Evolutionary conservation across 495 filamentous ascomycete species (phyloP).

Genomic region (Poronia punctata): DNA sequence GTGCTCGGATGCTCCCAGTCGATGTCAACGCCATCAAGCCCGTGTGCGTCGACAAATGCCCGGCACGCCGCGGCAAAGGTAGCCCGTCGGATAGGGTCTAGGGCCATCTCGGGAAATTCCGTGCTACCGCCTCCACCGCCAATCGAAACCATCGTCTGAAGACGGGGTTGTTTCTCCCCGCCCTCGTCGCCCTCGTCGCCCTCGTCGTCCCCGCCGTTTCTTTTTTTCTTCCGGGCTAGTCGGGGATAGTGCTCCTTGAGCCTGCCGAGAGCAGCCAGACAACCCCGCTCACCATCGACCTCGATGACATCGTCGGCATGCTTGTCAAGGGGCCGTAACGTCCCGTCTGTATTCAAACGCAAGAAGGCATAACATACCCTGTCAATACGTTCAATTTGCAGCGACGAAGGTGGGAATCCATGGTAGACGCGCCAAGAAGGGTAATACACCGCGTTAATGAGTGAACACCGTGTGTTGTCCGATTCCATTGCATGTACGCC

Average conservation of each 20-base stretch:
- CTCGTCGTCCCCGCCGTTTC: no score
- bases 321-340: slow-evolving; percentile 54
- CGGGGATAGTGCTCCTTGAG: no score
- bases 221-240: no score
- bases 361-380: slow-evolving; percentile 81
- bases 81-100: slow-evolving; percentile 52
- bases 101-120: slow-evolving; percentile 74
- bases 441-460: slow-evolving; percentile 57
- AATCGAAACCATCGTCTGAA: slow-evolving; percentile 90
- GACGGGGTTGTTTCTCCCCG: no score
- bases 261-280: slow-evolving; percentile 57
- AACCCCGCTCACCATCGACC: slow-evolving; percentile 64
- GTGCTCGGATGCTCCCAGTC: slow-evolving; percentile 32
- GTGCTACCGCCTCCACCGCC: slow-evolving; percentile 93
- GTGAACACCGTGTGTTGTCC: no score
- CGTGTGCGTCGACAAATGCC: slow-evolving; percentile 57
- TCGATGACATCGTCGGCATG: slow-evolving; percentile 65
- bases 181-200: no score
- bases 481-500: slow-evolving; percentile 9
- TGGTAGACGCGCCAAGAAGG: slow-evolving; percentile 73
- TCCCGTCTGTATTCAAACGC: slow-evolving; percentile 13
- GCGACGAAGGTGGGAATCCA: slow-evolving; percentile 59
- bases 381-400: slow-evolving; percentile 54
- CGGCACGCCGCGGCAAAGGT: slow-evolving; percentile 65
- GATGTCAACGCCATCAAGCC: slow-evolving; percentile 40